Conservation (phyloP, 2,329 filamentous ascomycete genomes). For the Cladosporium sp. region DNA sequence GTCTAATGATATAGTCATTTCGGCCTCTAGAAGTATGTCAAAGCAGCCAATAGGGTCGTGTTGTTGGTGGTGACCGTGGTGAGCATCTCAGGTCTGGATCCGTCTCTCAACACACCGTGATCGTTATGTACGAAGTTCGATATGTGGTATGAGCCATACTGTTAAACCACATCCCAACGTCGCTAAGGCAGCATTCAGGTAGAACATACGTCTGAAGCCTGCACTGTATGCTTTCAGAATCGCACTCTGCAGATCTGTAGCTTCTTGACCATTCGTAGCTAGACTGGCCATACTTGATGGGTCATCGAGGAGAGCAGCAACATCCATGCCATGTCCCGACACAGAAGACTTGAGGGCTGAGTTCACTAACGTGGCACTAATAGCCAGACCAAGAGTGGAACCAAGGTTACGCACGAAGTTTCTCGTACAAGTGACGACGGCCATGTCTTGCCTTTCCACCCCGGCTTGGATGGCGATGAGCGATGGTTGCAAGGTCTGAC, state of each 20-base stretch:
- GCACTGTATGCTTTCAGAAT: constrained; percentile 36
- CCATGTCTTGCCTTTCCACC: constrained; percentile 1
- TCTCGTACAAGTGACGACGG: not conserved
- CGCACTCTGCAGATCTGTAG: constrained; percentile 20
- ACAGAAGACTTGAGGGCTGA: not conserved
- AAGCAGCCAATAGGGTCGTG: no score
- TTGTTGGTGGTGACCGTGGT: no score
- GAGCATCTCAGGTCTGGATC: no score
- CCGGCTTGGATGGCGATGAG: constrained; percentile 3
- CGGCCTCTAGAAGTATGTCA: no score
- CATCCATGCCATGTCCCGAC: constrained; percentile 16
- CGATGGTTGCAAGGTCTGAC: not conserved
- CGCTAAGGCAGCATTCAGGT: constrained; percentile 35
- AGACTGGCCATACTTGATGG: no score
- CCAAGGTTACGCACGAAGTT: constrained; percentile 4
- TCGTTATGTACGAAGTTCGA: constrained; percentile 13
- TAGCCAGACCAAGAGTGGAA: constrained; percentile 17
- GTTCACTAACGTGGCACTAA: not conserved
- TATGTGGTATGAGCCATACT: constrained; percentile 36
- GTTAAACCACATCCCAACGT: constrained; percentile 34
- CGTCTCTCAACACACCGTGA: no score
- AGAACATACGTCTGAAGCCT: constrained; percentile 39
- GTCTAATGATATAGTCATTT: no score
- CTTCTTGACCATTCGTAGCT: constrained; percentile 38
- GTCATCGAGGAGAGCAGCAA: constrained; percentile 49